Evolutionary conservation across 1,284 basidiomycete genomes (phyloP), one percentile per base, ranked within the genome.

Genomic region (Rhodotorula glutinis): DNA sequence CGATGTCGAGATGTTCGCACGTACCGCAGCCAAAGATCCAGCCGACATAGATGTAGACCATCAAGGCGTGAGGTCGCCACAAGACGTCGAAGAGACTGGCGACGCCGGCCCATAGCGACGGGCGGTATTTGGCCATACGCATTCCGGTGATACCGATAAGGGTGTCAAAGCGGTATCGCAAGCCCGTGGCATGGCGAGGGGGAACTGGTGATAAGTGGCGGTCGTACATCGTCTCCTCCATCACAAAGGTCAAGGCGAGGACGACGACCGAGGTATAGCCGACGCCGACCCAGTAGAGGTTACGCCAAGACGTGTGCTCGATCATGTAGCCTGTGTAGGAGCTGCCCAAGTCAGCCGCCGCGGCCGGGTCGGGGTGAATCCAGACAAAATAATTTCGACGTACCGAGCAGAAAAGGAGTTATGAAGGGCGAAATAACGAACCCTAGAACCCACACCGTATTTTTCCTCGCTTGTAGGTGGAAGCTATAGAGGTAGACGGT

Each of bases 381-480:
- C n/a, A n/a, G n/a, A n/a, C n/a, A n/a, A n/a, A n/a, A n/a, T n/a
- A n/a, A n/a, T n/a, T n/a, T n/a, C n/a, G n/a, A n/a, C 30, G 87
- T 69, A 79, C 88, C 88, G 23, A 38, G 38, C 16, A 55, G 59
- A 53, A 51, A 51, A 49, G 65, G 73, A 53, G 73, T 66, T 38
- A 74, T 56, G 62, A 73, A 75, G 0, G 87, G 85, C 14, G 84
- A 83, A 44, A 76, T 59, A 75, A 88, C 82, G 78, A 88, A 87
- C 0, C 87, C 87, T 80, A 86, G 84, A 1, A 87, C 87, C 87
- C 87, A 88, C 80, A 87, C 75, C 70, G 87, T 88, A 33, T 89
- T 83, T 85, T 87, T 88, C 49, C 87, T 83, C 33, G 88, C 87
- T 76, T 89, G 88, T 29, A 87, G 78, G 71, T 89, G 87, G 81